A percentile compares a stretch with the other conserved stretches of the same genome.
phyloP scores from a whole-genome alignment of 2,329 filamentous ascomycete species.

The Colletotrichum theobromicola region DNA sequence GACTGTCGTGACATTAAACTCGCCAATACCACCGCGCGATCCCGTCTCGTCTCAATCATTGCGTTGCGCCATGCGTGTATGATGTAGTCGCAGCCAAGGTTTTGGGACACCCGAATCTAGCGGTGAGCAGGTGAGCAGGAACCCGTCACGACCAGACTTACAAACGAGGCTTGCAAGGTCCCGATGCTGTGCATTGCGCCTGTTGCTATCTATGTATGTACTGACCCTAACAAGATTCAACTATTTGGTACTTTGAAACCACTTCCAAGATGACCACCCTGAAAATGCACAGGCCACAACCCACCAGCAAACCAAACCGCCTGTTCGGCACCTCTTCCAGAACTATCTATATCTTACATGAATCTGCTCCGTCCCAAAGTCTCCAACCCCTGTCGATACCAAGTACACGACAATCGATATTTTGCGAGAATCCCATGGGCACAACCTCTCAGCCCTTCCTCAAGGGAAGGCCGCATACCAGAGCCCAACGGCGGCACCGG shows the following conservation, averaged over 20 bases:
- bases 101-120: not conserved
- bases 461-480: constrained; percentile 6
- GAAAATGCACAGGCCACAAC: not conserved
- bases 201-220: not conserved
- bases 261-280: not conserved
- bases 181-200: not conserved
- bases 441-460: not conserved
- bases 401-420: not conserved
- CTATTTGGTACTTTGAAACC: not conserved
- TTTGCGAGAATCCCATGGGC: not conserved
- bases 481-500: constrained; percentile 6
- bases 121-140: constrained; percentile 11
- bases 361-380: not conserved
- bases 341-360: constrained; percentile 5
- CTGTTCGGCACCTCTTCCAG: not conserved
- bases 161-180: constrained; percentile 8
- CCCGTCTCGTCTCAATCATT: not conserved
- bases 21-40: not conserved
- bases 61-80: not conserved
- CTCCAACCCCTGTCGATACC: not conserved
- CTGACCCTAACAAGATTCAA: not conserved
- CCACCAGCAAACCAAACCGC: not conserved
- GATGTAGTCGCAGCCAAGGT: constrained; percentile 18
- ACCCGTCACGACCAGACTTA: not conserved
- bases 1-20: not conserved